Evolutionary conservation across 2,329 filamentous ascomycete genomes (phyloP).

Genomic region (Colletotrichum lupini): DNA sequence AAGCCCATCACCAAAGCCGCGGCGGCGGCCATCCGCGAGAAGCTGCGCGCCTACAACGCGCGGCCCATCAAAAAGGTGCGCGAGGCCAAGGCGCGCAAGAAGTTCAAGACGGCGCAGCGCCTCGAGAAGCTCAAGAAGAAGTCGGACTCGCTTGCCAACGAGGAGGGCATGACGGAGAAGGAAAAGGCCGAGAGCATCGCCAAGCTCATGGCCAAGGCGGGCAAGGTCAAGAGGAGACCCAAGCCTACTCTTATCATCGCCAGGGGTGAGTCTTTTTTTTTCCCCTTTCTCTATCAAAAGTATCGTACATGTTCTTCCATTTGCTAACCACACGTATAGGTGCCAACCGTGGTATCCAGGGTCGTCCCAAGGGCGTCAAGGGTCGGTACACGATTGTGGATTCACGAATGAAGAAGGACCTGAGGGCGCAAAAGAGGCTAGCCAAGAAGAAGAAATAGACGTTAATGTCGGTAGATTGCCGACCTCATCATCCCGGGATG

Average conservation of each 20-base stretch:
- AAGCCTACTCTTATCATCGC: slow-evolving; percentile 92
- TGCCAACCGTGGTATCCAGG: slow-evolving; percentile 84
- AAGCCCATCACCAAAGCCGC: slow-evolving; percentile 93
- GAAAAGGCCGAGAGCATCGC: slow-evolving; percentile 91
- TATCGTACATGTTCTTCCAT: neutral
- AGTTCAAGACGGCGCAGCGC: slow-evolving; percentile 90
- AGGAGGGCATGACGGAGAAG: slow-evolving; percentile 93
- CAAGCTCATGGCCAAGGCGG: slow-evolving; percentile 83
- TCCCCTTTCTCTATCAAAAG: too few relatives aligned
- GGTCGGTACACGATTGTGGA: slow-evolving; percentile 98
- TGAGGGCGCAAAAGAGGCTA: slow-evolving; percentile 84
- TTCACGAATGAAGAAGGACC: slow-evolving; percentile 94
- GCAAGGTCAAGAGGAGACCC: slow-evolving; percentile 86
- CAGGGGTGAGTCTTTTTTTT: slow-evolving; percentile 60
- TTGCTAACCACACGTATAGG: slow-evolving; percentile 25
- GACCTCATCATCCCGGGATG: slow-evolving; percentile 28
- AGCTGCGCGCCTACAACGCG: slow-evolving; percentile 90
- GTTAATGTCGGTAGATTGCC: neutral
- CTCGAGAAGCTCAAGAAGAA: slow-evolving; percentile 98
- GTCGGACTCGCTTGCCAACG: slow-evolving; percentile 87
- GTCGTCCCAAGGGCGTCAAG: slow-evolving; percentile 90
- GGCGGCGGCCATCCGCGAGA: slow-evolving; percentile 92
- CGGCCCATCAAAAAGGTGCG: slow-evolving; percentile 99
- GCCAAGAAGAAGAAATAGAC: slow-evolving; percentile 74
- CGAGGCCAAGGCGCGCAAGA: slow-evolving; percentile 96